These are phyloP conservation scores for Diospyros kaki DNA, from an alignment of 148 eudicot species.

Conservation along the genomic window DNA sequence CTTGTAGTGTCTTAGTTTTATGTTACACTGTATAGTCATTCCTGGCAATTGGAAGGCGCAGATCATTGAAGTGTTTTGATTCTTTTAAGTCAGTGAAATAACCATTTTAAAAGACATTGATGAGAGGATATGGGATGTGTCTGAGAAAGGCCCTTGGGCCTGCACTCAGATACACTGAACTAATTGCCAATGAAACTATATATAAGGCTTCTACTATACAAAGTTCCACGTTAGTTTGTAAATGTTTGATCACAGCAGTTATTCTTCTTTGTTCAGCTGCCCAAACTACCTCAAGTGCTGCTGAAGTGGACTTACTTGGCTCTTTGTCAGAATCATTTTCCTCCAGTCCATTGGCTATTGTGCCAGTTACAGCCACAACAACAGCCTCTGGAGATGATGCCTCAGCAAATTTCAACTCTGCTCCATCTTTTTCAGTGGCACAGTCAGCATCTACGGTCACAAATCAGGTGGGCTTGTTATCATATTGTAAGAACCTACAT, in stretches of 20 bases:
- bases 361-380: constrained; percentile 42
- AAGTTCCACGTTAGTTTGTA: too few species aligned
- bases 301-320: constrained; percentile 75
- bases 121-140: too few species aligned
- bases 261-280: constrained; percentile 34
- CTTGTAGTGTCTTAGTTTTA: too few species aligned
- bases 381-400: constrained; percentile 39
- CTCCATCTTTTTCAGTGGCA: constrained; percentile 36
- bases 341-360: constrained; percentile 54
- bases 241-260: too few species aligned
- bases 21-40: not conserved
- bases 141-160: too few species aligned
- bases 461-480: constrained; percentile 52
- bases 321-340: constrained; percentile 65
- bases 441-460: constrained; percentile 25
- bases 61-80: not conserved
- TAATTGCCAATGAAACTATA: too few species aligned
- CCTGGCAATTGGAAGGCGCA: not conserved
- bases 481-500: not conserved
- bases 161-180: too few species aligned
- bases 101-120: too few species aligned
- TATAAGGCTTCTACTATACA: too few species aligned
- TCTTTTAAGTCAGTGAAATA: not conserved
- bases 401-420: constrained; percentile 25
- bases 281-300: constrained; percentile 42